Evolutionary conservation across 345 rosid genomes (phyloP).

Genomic region (Gossypium bickii): DNA sequence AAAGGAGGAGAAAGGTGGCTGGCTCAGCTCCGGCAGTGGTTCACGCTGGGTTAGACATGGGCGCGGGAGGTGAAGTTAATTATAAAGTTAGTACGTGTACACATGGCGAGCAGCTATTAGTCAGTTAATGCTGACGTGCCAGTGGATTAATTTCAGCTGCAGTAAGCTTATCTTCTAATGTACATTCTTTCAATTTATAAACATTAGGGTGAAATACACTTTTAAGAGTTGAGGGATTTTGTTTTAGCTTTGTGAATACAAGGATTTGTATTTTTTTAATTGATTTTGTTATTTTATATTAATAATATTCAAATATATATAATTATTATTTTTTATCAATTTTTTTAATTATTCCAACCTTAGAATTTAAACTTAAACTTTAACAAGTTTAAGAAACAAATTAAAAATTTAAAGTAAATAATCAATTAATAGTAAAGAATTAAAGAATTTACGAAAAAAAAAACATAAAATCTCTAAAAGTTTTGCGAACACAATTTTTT

Average conservation of each 20-base stretch:
- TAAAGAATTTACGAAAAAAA: too few species aligned
- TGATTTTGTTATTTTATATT: background rate
- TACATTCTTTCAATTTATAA: background rate
- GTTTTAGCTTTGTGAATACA: constrained; percentile 12
- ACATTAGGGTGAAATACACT: background rate
- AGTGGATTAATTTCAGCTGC: background rate
- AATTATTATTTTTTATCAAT: too few species aligned
- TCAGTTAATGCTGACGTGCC: constrained; percentile 16
- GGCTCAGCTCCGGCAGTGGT: constrained; percentile 19
- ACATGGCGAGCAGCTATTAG: constrained; percentile 37
- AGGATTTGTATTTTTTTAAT: background rate
- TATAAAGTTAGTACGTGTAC: constrained; percentile 30
- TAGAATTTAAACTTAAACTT: too few species aligned
- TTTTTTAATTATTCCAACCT: too few species aligned
- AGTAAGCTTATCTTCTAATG: background rate
- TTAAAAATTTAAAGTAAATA: too few species aligned
- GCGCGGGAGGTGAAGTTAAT: constrained; percentile 9
- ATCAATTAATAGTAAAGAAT: too few species aligned
- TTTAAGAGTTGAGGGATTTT: background rate
- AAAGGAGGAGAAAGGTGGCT: constrained; percentile 52
- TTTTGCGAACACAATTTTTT: too few species aligned
- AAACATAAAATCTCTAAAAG: too few species aligned
- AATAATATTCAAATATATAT: too few species aligned
- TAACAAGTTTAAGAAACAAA: too few species aligned
- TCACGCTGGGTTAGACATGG: constrained; percentile 26